Conservation (phyloP, 2,329 filamentous ascomycete genomes). For the Clarireedia sp. region DNA sequence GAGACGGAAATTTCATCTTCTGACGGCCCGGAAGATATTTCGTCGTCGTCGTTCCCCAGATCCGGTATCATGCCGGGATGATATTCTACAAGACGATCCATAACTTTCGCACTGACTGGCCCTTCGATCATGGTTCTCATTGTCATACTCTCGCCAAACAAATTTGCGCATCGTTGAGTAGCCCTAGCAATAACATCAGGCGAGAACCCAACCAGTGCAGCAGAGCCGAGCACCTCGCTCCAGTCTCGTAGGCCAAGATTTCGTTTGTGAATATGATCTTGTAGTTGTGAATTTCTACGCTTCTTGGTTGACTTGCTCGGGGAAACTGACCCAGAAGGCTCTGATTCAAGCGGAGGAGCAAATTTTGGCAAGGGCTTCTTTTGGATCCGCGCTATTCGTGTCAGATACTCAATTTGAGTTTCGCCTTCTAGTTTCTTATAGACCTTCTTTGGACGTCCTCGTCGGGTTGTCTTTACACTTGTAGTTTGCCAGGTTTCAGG, state of each 20-base stretch:
- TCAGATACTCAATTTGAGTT: conserved; percentile 35
- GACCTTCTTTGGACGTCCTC: conserved; percentile 22
- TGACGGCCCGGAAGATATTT: neutral
- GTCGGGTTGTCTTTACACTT: conserved; percentile 17
- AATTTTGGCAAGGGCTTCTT: conserved; percentile 35
- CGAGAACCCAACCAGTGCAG: conserved; percentile 66
- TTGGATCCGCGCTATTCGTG: conserved; percentile 38
- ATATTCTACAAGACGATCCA: conserved; percentile 17
- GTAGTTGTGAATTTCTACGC: neutral
- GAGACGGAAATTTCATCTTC: neutral
- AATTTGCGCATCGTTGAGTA: conserved; percentile 61
- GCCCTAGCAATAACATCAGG: conserved; percentile 57
- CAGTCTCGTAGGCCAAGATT: conserved; percentile 51
- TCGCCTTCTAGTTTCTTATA: conserved; percentile 25
- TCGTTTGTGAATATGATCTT: conserved; percentile 1
- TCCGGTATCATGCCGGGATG: conserved; percentile 21
- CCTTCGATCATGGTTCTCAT: conserved; percentile 30
- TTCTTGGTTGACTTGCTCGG: conserved; percentile 9
- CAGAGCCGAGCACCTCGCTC: conserved; percentile 76
- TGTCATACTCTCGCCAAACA: conserved; percentile 68
- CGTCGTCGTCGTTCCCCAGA: conserved; percentile 6
- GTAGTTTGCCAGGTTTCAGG: conserved; percentile 4
- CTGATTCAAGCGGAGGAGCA: conserved; percentile 8
- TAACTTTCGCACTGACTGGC: conserved; percentile 10
- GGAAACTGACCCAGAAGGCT: neutral